Percentiles rank a stretch among this genome's conserved stretches.
Conservation (phyloP, 306 rosid genomes). For the Crotalaria pallida region DNA sequence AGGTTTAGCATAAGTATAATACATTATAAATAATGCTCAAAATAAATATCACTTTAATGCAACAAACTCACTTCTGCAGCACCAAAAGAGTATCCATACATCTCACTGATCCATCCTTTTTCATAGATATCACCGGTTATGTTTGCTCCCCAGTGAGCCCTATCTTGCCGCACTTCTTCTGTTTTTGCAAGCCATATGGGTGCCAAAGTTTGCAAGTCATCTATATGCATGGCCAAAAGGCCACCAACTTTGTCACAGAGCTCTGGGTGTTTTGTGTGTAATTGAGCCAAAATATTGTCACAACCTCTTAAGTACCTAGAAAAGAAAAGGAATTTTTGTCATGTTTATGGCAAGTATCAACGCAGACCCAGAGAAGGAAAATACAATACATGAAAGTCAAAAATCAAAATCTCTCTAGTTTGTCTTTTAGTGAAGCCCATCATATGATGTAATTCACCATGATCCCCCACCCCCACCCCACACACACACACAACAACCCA, state of each 20-base stretch:
- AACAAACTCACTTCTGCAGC: slow-evolving; percentile 81
- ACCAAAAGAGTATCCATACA: slow-evolving; percentile 98
- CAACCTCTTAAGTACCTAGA: slow-evolving; percentile 90
- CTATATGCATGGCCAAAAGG: slow-evolving; percentile 87
- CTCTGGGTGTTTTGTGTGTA: slow-evolving; percentile 88
- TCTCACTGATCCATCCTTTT: slow-evolving; percentile 97
- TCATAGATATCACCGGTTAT: slow-evolving; percentile 90
- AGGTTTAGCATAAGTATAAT: neutral
- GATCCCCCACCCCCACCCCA: too few species aligned
- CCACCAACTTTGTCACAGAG: slow-evolving; percentile 99
- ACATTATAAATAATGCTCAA: neutral
- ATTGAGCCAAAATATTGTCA: slow-evolving; percentile 72
- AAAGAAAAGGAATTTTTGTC: slow-evolving; percentile 17
- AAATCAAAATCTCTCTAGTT: neutral
- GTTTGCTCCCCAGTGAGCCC: slow-evolving; percentile 88
- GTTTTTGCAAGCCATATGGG: slow-evolving; percentile 98
- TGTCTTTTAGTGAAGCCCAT: neutral
- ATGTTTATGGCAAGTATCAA: slow-evolving; percentile 24
- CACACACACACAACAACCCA: too few species aligned
- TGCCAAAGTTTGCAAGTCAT: slow-evolving; percentile 75
- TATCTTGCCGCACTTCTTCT: slow-evolving; percentile 92
- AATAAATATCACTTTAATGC: neutral
- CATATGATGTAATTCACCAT: neutral
- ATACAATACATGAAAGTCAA: neutral
- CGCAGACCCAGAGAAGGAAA: slow-evolving; percentile 6